Conservation (phyloP, 768 basidiomycete genomes). For the Antrodiella citrinella region DNA sequence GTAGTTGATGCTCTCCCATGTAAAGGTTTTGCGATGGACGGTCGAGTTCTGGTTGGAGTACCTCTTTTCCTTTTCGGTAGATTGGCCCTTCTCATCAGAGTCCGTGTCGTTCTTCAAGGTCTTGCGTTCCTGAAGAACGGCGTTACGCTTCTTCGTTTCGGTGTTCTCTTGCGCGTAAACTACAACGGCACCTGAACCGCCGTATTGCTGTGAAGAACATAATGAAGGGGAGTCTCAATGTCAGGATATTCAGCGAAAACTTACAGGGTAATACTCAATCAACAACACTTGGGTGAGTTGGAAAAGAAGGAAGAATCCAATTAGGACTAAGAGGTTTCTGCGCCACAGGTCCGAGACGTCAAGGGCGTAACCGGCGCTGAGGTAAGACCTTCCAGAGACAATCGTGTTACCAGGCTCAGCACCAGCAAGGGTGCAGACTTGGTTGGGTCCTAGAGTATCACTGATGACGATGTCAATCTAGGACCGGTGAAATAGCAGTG, state of each 20-base stretch:
- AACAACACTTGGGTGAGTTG: constrained; percentile 58
- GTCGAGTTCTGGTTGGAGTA: neutral
- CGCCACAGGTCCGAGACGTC: constrained; percentile 50
- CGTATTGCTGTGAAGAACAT: constrained; percentile 36
- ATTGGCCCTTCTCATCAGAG: constrained; percentile 9
- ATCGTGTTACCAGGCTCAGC: constrained; percentile 43
- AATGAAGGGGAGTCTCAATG: neutral
- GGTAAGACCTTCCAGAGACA: constrained; percentile 55
- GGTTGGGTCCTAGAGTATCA: constrained; percentile 49
- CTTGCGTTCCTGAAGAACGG: constrained; percentile 44
- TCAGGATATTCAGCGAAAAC: constrained; percentile 9
- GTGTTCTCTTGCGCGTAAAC: constrained; percentile 54
- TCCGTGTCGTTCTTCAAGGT: constrained; percentile 20
- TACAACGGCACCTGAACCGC: constrained; percentile 37
- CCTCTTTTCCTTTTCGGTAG: constrained; percentile 10
- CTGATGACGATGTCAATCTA: constrained; percentile 22
- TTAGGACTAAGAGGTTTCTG: constrained; percentile 59
- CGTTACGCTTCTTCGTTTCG: constrained; percentile 49
- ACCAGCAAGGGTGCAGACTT: constrained; percentile 75
- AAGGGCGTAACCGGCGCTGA: constrained; percentile 46
- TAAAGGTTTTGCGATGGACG: constrained; percentile 49
- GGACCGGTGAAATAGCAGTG: constrained; percentile 19
- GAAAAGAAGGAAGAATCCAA: constrained; percentile 67
- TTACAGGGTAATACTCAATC: constrained; percentile 58
- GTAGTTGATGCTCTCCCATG: constrained; percentile 78